Evolutionary conservation across 805 yeast species (phyloP), one percentile per base, ranked within the genome.

Genomic region (Teunomyces barrocoloradensis): DNA sequence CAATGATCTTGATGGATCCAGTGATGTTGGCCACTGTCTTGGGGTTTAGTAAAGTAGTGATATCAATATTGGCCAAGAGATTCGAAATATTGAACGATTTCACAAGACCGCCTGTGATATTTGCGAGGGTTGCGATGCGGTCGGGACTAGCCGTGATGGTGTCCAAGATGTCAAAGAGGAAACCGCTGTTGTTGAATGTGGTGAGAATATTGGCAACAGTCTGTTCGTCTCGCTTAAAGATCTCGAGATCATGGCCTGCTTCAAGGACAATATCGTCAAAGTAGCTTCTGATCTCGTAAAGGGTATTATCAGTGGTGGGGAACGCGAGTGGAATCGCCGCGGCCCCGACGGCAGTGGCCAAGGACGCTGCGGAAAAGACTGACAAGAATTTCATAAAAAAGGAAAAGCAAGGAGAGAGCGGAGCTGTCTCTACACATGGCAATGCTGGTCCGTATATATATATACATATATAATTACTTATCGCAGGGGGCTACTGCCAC

Each of bases 91-190:
- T 40, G 11, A 18, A n/a, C 15, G 44, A 27, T 17, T 52, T 38
- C 23, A 67, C 38, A 5, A 60, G 41, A 21, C 33, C 49, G 1
- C 57, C 62, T n/a, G 76, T 70, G 15, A 50, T 25, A 44, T 71
- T 71, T 21, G 71, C 69, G 36, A 72, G 44, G 40, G 45, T 45
- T 42, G 54, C 51, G 38, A 71, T 59, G 40, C 68, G 49, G 9
- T 44, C 41, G 6, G 71, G 68, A 48, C 59, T 53, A 35, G 58
- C 67, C 4, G 70, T 72, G 18, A 68, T 57, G 27, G 59, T 63
- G 48, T 73, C 74, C 42, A 73, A 60, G n/a, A 60, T 60, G 11
- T 52, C 53, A 54, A 64, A 73, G 35, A 73, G 49, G 18, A 73
- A 50, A 20, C 70, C 72, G 0, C 75, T 58, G 11, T 44, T 48